Evolutionary conservation across 208 protist species (phyloP).

Genomic region (Crithidia sp.): DNA sequence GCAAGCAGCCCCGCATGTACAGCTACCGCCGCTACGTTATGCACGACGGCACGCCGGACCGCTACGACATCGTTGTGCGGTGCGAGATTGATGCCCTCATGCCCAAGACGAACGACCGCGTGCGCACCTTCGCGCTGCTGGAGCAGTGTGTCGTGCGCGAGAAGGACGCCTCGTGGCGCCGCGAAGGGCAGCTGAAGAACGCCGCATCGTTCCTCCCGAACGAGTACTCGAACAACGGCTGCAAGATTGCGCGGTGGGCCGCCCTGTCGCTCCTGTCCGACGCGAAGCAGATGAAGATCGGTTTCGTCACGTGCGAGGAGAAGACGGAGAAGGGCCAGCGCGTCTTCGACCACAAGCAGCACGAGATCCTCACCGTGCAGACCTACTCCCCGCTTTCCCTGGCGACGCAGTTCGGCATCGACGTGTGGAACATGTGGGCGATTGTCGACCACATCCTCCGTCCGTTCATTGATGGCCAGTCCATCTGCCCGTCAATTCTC

Average conservation of each 20-base stretch:
- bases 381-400: constrained; percentile 60
- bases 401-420: constrained; percentile 71
- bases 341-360: constrained; percentile 40
- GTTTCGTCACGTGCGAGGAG: constrained; percentile 69
- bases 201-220: constrained; percentile 54
- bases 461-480: constrained; percentile 57
- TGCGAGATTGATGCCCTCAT: constrained; percentile 82
- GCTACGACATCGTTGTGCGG: constrained; percentile 88
- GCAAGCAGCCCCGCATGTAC: constrained; percentile 79
- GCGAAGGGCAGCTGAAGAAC: constrained; percentile 52
- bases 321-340: constrained; percentile 39
- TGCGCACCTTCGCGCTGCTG: constrained; percentile 85
- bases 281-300: constrained; percentile 81
- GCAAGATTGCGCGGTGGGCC: constrained; percentile 90
- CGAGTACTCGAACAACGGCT: constrained; percentile 67
- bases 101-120: constrained; percentile 43
- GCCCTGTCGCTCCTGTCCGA: constrained; percentile 78
- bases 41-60: constrained; percentile 61
- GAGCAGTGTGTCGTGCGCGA: constrained; percentile 59
- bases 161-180: constrained; percentile 58
- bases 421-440: constrained; percentile 78
- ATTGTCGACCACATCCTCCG: constrained; percentile 73
- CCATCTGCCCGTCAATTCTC: constrained; percentile 50
- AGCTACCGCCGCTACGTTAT: constrained; percentile 85
- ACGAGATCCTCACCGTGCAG: constrained; percentile 71